Percentiles rank a stretch among this genome's conserved stretches.
Evolutionary conservation across 73 alveolate genomes (phyloP).

Genomic region (Blepharisma japonicum): DNA sequence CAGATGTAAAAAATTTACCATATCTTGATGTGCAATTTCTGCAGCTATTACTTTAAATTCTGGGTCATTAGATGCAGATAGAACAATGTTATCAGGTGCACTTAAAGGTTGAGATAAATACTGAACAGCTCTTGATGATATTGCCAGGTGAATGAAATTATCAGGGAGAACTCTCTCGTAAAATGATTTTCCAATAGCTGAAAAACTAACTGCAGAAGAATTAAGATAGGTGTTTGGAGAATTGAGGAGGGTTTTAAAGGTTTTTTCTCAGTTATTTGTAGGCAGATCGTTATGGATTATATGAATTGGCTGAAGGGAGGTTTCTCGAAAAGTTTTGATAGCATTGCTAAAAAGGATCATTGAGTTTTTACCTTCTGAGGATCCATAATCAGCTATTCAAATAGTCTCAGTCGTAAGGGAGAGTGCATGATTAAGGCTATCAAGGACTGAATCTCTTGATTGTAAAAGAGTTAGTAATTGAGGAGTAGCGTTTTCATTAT

Average conservation of each 20-base stretch:
- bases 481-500: no score
- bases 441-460: no score
- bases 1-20: no score
- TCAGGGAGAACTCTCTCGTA: not conserved
- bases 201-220: not conserved
- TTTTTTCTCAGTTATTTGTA: not conserved
- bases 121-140: not conserved
- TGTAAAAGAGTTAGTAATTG: no score
- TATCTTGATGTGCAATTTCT: no score
- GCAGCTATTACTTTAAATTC: no score
- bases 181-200: slow-evolving; percentile 26
- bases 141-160: slow-evolving; percentile 13
- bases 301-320: not conserved
- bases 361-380: slow-evolving; percentile 23
- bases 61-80: no score
- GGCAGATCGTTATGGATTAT: slow-evolving; percentile 15
- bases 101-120: not conserved
- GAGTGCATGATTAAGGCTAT: not conserved
- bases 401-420: not conserved
- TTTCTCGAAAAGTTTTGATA: not conserved
- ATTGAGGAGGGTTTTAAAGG: not conserved
- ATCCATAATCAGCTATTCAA: not conserved
- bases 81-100: no score
- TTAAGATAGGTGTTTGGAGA: not conserved
- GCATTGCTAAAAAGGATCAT: not conserved